Evolutionary conservation across 306 rosid species (phyloP), one percentile per base, ranked within the genome.

Genomic region (Lithocarpus polystachyus): DNA sequence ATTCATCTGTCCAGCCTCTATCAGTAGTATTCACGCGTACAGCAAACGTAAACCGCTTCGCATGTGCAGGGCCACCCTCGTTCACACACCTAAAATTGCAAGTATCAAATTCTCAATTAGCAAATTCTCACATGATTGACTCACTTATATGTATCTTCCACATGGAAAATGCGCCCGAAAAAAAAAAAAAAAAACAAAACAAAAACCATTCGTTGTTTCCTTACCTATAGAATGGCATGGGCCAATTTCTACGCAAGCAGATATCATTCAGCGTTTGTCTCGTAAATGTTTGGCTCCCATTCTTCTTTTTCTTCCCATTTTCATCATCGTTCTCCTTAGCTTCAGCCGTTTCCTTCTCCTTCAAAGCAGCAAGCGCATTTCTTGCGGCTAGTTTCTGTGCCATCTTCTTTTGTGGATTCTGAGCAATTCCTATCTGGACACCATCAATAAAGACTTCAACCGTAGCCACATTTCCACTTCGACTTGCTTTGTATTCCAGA

Each of bases 41-140:
- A 0, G 97, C 89, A 83, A 88, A 95, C 5, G 99, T 95, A 79
- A 95, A 95, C 92, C 91, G 89, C 86, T 93, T 95, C 43, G 99
- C 99, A 89, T 95, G 99, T 61, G 99, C 98, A 55, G 99, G 99
- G 77, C 99, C 99, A 75, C 99, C 99, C 84, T 93, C 99, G 60
- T 83, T 91, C 84, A 93, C 98, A 71, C 99, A 95, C 92, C 98
- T 95, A 22, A 40, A 85, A 52, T 77, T 52, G 53, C 45, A 52
- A 64, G 26, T 3, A 68, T 4, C 17, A 67, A 76, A 18, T 3
- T 64, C 6, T 51, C 1, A 3, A 61, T 60, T 55, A 72, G 79
- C 29, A 67, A 18, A 23, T 37, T 23, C 40, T 14, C 70, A 45
- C 52, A 26, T 6, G 29, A 26, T 19, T 48, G 23, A 51, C 77